Base-by-base conservation (phyloP, 1,139 yeast species). In the Hyphopichia burtonii region DNA sequence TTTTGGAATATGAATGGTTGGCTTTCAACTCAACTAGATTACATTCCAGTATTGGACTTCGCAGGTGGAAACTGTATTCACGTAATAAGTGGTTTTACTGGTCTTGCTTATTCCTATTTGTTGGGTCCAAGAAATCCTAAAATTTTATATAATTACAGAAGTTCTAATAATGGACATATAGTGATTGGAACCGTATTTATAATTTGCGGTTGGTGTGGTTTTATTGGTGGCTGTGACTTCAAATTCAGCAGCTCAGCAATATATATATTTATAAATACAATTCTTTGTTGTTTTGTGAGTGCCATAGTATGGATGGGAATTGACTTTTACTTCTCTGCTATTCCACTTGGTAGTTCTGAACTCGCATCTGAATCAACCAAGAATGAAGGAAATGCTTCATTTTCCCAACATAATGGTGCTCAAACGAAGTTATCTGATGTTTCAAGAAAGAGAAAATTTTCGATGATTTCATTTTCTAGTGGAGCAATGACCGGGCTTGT, bases 11-110 rank as follows among this genome's bases (percentile, higher is more conserved):
- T 59, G 9, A 61, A 71, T 42, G 86, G 86, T 2, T 81, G 86
- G 86, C 67, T 80, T 28, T 66, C 74, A 1, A 58, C 64, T 0
- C 71, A 69, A 43, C 56, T 63, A 35, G 50, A 58, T 25, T 60
- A 63, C 36, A 52, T 72, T 10, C 82, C 82, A 0, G 82, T 76
- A 1, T 60, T 81, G 17, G 86, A 81, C 58, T 80, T 78, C 58
- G 85, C 86, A 1, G 86, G 86, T 3, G 86, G 86, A 2, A 75
- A 77, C 28, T 78, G 82, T 47, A 76, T 81, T n/a, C 86, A 81
- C 53, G 64, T 80, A 35, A 80, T 80, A 0, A 72, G 83, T 41
- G 86, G 86, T 3, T 70, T 76, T 45, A 78, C 82, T 2, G 76
- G 82, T 0, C 63, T 81, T 46, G 83, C 82, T 1, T 83, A 82